Evolutionary conservation across 139 green algal species (phyloP), one percentile per base, ranked within the genome.

Genomic region (Nannochloris sp.): DNA sequence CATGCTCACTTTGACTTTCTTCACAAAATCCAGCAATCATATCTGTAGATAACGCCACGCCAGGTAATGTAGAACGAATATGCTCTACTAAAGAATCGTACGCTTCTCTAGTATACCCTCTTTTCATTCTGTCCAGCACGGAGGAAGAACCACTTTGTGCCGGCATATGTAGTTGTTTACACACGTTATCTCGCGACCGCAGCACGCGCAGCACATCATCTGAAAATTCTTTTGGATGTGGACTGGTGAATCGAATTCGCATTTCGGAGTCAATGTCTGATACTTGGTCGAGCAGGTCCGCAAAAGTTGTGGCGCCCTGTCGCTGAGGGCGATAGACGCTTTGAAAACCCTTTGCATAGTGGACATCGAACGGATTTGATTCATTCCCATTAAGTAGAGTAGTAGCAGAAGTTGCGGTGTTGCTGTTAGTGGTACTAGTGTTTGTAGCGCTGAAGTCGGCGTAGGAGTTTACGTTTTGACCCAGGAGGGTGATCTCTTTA

Each of bases 401-500:
- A 31, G 9, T 14, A 39, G 35, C 14, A n/a, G n/a, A n/a, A 4
- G 3, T 25, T 5, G 15, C 39, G 19, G 64, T 32, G 25, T 34
- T 9, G n/a, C 35, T 9, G 37, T 3, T 24, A 45, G 46, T 12
- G 1, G 9, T 30, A 23, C 7, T 8, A 31, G 55, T 38, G 44
- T 33, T 33, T 51, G 14, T 42, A 46, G 36, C 15, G 27, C 51
- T 73, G 8, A 79, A 68, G 61, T 92, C 79, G 24, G 81, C 79
- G 47, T 96, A 96, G 54, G 64, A 84, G 75, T 96, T 96, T n/a
- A 96, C 90, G 65, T 96, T 96, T 67, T 96, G 90, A 7, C 87
- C 87, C 6, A 92, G 75, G n/a, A 96, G 72, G 0, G 78, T 92
- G 15, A 96, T 75, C 55, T 96, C 89, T 46, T 79, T 81, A 31